Evolutionary conservation across 2,329 filamentous ascomycete genomes (phyloP).

Genomic region (Zasmidium cellare): DNA sequence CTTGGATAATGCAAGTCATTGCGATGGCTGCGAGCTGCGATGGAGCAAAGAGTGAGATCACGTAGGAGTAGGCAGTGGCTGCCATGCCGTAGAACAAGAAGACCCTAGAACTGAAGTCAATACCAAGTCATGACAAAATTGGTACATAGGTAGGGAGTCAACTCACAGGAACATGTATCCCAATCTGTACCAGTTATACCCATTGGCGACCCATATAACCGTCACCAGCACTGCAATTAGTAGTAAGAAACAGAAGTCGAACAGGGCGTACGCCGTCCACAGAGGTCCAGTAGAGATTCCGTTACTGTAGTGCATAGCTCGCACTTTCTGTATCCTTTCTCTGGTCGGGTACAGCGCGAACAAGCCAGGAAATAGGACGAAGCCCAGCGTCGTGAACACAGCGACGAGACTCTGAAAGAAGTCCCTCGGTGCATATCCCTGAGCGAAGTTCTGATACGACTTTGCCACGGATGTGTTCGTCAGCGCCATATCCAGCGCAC

Average conservation of each 20-base stretch:
- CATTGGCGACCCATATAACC: constrained; percentile 55
- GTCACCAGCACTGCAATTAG: constrained; percentile 63
- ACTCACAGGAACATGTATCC: constrained; percentile 17
- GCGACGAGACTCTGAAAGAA: constrained; percentile 67
- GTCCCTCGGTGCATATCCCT: constrained; percentile 68
- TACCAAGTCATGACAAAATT: background rate
- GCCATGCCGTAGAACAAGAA: constrained; percentile 79
- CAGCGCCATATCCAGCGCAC: constrained; percentile 73
- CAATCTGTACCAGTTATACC: constrained; percentile 13
- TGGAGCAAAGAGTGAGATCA: constrained; percentile 71
- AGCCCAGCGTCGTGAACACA: constrained; percentile 73
- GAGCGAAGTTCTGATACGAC: constrained; percentile 70
- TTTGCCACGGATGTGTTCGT: constrained; percentile 68
- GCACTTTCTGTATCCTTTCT: constrained; percentile 73
- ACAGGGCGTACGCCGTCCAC: constrained; percentile 76
- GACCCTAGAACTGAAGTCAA: constrained; percentile 63
- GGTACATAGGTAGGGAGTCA: constrained; percentile 65
- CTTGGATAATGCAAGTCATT: constrained; percentile 22
- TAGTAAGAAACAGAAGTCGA: constrained; percentile 74
- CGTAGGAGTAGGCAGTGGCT: constrained; percentile 71
- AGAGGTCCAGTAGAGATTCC: constrained; percentile 76
- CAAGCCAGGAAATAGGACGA: constrained; percentile 78
- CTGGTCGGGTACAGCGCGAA: constrained; percentile 82
- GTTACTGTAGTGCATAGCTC: constrained; percentile 83
- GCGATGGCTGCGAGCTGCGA: constrained; percentile 23